Percentiles rank a stretch among this genome's conserved stretches.
phyloP scores from a whole-genome alignment of 768 basidiomycete genomes.

The Hydnomerulius pinastri region DNA sequence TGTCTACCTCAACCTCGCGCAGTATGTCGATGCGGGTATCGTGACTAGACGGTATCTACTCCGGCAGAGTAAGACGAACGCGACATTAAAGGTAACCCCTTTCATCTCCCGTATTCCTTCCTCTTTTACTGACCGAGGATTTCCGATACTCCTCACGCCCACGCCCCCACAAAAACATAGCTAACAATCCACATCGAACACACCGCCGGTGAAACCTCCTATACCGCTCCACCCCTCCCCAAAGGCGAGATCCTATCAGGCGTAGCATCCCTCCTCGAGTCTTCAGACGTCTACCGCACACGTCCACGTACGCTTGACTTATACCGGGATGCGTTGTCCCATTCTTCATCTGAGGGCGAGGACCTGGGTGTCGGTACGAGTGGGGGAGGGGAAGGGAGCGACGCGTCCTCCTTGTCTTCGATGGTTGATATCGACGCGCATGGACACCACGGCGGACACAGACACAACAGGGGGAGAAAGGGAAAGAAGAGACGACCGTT shows the following conservation, averaged over 20 bases:
- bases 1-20: slow-evolving; percentile 71
- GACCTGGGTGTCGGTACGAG: too few species aligned
- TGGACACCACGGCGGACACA: neutral
- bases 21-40: slow-evolving; percentile 61
- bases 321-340: slow-evolving; percentile 27
- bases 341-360: slow-evolving; percentile 35
- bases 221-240: slow-evolving; percentile 65
- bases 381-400: too few species aligned
- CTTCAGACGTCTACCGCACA: slow-evolving; percentile 51
- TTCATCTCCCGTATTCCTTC: neutral
- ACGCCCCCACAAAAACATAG: slow-evolving; percentile 31
- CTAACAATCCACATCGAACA: slow-evolving; percentile 60
- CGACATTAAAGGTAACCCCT: slow-evolving; percentile 63
- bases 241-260: slow-evolving; percentile 74
- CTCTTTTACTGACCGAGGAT: neutral
- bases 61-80: slow-evolving; percentile 76
- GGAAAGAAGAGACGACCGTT: slow-evolving; percentile 27
- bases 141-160: neutral
- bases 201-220: slow-evolving; percentile 55
- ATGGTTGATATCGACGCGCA: neutral
- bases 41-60: slow-evolving; percentile 69
- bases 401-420: slow-evolving; percentile 23
- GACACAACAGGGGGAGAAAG: slow-evolving; percentile 1
- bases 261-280: slow-evolving; percentile 59
- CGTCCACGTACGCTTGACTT: slow-evolving; percentile 54